Evolutionary conservation across 768 basidiomycete species (phyloP), one percentile per base, ranked within the genome.

Genomic region (Tricholoma sp.): DNA sequence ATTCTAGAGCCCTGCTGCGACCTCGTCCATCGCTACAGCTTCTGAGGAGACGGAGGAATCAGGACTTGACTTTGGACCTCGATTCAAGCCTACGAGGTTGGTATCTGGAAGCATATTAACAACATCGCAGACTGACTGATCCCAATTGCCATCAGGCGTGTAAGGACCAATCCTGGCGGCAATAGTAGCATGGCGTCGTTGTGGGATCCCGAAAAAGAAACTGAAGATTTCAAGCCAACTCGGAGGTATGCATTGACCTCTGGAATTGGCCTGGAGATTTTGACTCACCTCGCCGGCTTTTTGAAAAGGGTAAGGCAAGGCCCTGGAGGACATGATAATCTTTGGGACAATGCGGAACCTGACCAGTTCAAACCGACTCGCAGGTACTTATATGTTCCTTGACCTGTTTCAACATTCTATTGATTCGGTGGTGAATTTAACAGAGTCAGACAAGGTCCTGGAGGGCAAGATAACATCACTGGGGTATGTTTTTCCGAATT

Each of bases 351-450:
- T 0, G 76, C 77, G 6, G 70, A 74, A 28, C 63, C 69, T 1
- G 73, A 78, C 20, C 74, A 76, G 55, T 89, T 87, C 66, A 81
- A 83, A 62, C 88, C 88, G 3, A 86, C 87, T n/a, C 83, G 88
- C 63, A 79, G 82, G 88, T 85, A 24, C 24, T 24, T 24, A 68
- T 20, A 72, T 66, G 7, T 28, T 39, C 34, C 8, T 11, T 17
- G n/a, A 1, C 13, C 32, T 6, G n/a, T 7, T 31, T 5, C 5
- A 17, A 32, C n/a, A 9, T 31, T 50, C 51, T 56, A 5, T 20
- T 37, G 8, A 5, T 31, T 29, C 41, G 10, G 33, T 54, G 41
- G 13, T 17, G 45, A n/a, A 47, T 53, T 18, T 48, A 3, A n/a
- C 50, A 89, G 87, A 55, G 87, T 89, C 29, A 76, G 85, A 57